Evolutionary conservation across 768 basidiomycete species (phyloP), one percentile per base, ranked within the genome.

Genomic region (Russula earlei): DNA sequence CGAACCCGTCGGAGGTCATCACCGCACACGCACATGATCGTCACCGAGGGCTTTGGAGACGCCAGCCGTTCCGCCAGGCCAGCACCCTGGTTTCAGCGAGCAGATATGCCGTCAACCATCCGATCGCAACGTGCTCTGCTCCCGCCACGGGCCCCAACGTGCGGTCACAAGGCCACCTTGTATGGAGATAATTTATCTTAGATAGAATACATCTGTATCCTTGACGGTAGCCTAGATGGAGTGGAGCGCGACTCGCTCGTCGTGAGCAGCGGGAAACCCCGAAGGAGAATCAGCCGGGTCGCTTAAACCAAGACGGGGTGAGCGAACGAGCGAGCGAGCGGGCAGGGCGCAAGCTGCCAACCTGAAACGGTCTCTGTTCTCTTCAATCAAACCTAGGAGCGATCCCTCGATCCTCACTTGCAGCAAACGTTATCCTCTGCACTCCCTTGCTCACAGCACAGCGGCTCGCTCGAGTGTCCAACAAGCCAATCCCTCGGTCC

Each of bases 21-120:
- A 57, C 56, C 56, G 56, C 51, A 43, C 48, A 38, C 56, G 56
- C 51, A 43, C 48, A 38, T 56, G 33, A 50, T 50, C 43, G 55
- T 41, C 48, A 56, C 55, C 48, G 48, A 40, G 17, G 41, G 42
- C 34, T 5, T 44, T 22, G 3, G 12, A 36, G 22, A 25, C 12
- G 2, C 15, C 6, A n/a, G 27, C 6, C 41, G 33, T 25, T 29
- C 41, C 37, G 34, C 36, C 17, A 50, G 24, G 48, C 34, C 44
- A 50, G 34, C 40, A 19, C 14, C 33, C 54, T 25, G 53, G 45
- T 31, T 47, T 24, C 27, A n/a, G 5, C 29, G 20, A 48, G 29
- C 31, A 25, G 8, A 7, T 34, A 51, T 45, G 45, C 56, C 42
- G 56, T 47, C 38, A 41, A 43, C 47, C 50, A 20, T 36, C 45